A percentile compares a stretch with the other conserved stretches of the same genome.
These are phyloP conservation scores for Hyaloscypha hepaticicola DNA, from an alignment of 495 filamentous ascomycete species.

Conservation along the genomic window DNA sequence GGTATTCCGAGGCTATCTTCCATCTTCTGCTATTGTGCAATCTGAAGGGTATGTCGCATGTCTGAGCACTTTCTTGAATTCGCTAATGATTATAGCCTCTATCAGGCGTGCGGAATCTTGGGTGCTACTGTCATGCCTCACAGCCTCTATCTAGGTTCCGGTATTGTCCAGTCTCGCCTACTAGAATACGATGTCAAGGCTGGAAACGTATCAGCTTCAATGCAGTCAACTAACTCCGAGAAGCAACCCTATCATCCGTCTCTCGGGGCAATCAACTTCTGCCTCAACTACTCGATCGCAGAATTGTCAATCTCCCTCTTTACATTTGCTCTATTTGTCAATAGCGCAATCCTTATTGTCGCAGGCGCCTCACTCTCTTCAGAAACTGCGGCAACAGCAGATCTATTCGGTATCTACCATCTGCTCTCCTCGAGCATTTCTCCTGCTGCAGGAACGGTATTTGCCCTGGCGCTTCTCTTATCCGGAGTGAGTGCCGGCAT, in stretches of 20 bases:
- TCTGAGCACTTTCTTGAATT: neutral
- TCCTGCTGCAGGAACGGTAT: slow-evolving; percentile 60
- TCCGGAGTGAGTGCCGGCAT: slow-evolving; percentile 55
- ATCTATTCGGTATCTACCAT: slow-evolving; percentile 81
- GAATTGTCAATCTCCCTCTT: slow-evolving; percentile 78
- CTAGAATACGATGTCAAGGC: slow-evolving; percentile 68
- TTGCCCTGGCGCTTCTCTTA: slow-evolving; percentile 54
- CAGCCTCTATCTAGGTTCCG: slow-evolving; percentile 84
- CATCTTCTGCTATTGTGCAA: slow-evolving; percentile 71
- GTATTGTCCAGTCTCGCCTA: slow-evolving; percentile 80
- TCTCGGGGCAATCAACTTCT: slow-evolving; percentile 71
- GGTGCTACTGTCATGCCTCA: slow-evolving; percentile 96
- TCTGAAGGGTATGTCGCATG: slow-evolving; percentile 52
- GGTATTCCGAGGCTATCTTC: slow-evolving; percentile 82
- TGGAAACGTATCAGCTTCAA: slow-evolving; percentile 50
- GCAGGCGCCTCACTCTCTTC: slow-evolving; percentile 75
- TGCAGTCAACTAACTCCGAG: slow-evolving; percentile 26
- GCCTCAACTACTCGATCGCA: slow-evolving; percentile 76
- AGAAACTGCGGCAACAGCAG: slow-evolving; percentile 57
- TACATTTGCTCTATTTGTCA: slow-evolving; percentile 92
- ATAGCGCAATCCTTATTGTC: slow-evolving; percentile 86
- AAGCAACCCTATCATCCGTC: slow-evolving; percentile 73
- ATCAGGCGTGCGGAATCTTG: slow-evolving; percentile 88
- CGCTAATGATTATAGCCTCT: slow-evolving; percentile 55
- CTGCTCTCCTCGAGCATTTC: slow-evolving; percentile 68